phyloP scores from a whole-genome alignment of 495 filamentous ascomycete species.

The Aspergillus baeticus region DNA sequence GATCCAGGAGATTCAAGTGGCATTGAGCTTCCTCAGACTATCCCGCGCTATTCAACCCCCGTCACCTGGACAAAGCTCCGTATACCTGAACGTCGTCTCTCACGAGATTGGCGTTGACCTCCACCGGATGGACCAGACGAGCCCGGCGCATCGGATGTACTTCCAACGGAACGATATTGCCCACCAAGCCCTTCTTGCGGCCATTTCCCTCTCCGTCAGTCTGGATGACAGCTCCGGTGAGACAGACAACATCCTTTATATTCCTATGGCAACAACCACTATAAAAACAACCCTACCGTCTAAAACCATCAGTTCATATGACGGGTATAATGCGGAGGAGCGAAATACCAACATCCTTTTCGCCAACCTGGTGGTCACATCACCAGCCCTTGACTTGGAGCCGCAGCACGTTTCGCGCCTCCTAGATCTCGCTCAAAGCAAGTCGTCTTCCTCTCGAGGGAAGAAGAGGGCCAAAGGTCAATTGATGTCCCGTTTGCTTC shows the following conservation, averaged over 20 bases:
- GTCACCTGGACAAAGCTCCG: conserved; percentile 61
- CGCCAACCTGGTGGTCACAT: conserved; percentile 93
- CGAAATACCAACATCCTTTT: conserved; percentile 95
- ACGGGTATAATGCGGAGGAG: conserved; percentile 73
- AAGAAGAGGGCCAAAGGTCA: conserved; percentile 55
- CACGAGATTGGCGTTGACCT: conserved; percentile 95
- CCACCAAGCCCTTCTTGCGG: conserved; percentile 91
- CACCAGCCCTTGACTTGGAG: conserved; percentile 92
- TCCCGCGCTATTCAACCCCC: conserved; percentile 71
- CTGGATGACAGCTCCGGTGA: conserved; percentile 84
- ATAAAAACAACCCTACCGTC: conserved; percentile 92
- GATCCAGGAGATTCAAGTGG: conserved; percentile 94
- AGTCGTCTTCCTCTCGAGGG: conserved; percentile 48
- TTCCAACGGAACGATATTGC: conserved; percentile 91
- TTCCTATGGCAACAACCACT: conserved; percentile 97
- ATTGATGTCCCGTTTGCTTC: conserved; percentile 85
- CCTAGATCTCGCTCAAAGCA: conserved; percentile 66
- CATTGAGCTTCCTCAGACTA: conserved; percentile 86
- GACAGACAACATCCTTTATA: conserved; percentile 83
- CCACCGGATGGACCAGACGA: conserved; percentile 88
- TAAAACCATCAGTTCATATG: conserved; percentile 81
- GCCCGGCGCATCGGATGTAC: conserved; percentile 97
- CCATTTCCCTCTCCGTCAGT: conserved; percentile 86
- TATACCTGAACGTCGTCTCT: conserved; percentile 85
- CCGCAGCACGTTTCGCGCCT: conserved; percentile 87